Evolutionary conservation across 179 eudicot genomes (phyloP), one percentile per base, ranked within the genome.

Genomic region (Heliamphora pulchella): DNA sequence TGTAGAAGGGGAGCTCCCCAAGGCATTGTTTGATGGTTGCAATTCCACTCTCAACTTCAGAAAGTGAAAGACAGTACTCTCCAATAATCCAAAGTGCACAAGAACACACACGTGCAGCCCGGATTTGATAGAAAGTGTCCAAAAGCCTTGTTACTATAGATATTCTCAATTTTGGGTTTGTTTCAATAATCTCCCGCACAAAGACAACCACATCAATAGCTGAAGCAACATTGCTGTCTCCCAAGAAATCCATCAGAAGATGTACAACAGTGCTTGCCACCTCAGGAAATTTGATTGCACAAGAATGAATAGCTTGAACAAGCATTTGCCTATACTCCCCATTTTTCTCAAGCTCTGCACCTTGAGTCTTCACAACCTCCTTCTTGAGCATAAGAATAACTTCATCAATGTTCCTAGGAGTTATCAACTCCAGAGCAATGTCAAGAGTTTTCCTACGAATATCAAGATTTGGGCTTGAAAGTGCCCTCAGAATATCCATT

Each of bases 1-100:
- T 90, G 88, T 86, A 91, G 85, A 91, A 91, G n/a, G 96, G 96
- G 80, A 90, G 90, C 68, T 91, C 91, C 47, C 96, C 96, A n/a
- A 91, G 94, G 81, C 92, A 90, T 78, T 91, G 94, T 85, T 89
- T 91, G 7, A 91, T 82, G 54, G 92, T 90, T 18, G 91, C 84
- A 72, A 90, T 85, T 61, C 91, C 96, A 80, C 86, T 91, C 81
- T 91, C 96, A 70, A 90, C 90, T 86, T 91, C 96, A 74, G 94
- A 88, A 22, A 90, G 89, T 41, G 92, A 89, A 80, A 91, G 91
- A 67, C 94, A 91, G 69, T 91, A 89, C 87, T 90, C 96, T 13
- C 94, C 94, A 75, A 90, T 82, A 64, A 91, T 91, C 96, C 96
- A 91, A 75, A 91, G 90, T 66, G 96, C 92, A 87, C 94, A 89